phyloP scores from a whole-genome alignment of 1,284 basidiomycete species.

The Cutaneotrichosporon sp. region DNA sequence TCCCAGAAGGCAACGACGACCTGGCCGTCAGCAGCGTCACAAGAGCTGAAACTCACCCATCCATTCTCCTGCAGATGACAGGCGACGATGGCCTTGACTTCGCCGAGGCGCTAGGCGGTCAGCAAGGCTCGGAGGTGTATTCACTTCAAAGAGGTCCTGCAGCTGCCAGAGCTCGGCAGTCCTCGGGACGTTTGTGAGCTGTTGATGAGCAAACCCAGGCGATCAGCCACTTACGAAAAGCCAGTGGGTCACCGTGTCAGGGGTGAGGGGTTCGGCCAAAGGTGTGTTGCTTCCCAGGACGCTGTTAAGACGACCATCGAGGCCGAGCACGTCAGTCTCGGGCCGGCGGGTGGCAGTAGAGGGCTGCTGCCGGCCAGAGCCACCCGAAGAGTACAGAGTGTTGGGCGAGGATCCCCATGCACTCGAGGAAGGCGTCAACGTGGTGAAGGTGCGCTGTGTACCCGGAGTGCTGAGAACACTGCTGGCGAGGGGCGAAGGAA shows the following conservation, averaged over 20 bases:
- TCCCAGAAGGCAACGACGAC: conserved; percentile 45
- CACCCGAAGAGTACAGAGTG: conserved; percentile 4
- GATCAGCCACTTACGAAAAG: conserved; percentile 30
- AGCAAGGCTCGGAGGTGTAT: not conserved
- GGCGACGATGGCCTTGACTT: conserved; percentile 34
- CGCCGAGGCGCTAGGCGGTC: conserved; percentile 26
- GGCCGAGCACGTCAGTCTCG: not conserved
- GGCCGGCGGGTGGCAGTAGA: not conserved
- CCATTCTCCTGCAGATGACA: conserved; percentile 35
- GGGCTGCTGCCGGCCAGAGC: not conserved
- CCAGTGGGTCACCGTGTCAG: conserved; percentile 29
- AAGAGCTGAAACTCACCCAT: conserved; percentile 24
- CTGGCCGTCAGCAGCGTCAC: conserved; percentile 20
- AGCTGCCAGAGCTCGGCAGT: conserved; percentile 25
- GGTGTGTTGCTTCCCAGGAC: not conserved
- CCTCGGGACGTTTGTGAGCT: conserved; percentile 36
- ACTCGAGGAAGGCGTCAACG: conserved; percentile 9
- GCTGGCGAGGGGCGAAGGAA: not conserved
- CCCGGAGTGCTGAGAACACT: conserved; percentile 9
- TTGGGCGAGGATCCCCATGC: conserved; percentile 1
- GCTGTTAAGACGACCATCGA: not conserved
- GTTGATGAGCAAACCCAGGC: not conserved
- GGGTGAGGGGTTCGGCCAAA: not conserved
- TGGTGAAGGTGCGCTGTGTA: conserved; percentile 4
- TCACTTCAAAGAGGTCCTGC: conserved; percentile 31